Evolutionary conservation across 2,329 filamentous ascomycete species (phyloP), one percentile per base, ranked within the genome.

Genomic region (Tolypocladium cylindrosporum): DNA sequence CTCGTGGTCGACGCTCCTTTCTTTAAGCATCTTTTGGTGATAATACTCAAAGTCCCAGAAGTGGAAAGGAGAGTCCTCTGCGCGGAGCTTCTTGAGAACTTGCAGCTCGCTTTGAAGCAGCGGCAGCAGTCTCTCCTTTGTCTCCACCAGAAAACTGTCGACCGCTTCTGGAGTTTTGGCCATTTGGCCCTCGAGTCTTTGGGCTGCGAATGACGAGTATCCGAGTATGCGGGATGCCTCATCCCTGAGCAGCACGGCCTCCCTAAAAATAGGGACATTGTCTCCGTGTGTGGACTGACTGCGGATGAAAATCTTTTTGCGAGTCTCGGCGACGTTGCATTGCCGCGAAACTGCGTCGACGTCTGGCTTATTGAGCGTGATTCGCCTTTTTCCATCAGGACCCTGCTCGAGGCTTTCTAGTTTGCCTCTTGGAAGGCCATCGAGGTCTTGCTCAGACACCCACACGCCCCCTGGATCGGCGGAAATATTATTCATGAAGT

Each of bases 231-330:
- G 54, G 2, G 60, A 58, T 24, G 41, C 54, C 45, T 61, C 56
- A 40, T 61, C 60, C n/a, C 55, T 50, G 10, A 61, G 54, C 7
- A 61, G 39, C 31, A 57, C 50, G 2, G 52, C 51, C 41, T 61
- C 58, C 16, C 43, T 40, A 37, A 61, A 58, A 7, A 58, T 21
- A 11, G 19, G 16, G 13, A 54, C 31, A 39, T 61, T 58, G 8
- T 58, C 54, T 8, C 54, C 42, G 19, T 43, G 39, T 11, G 36
- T 54, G 16, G n/a, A 50, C 24, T 56, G 39, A 16, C 9, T 39
- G 4, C 37, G 37, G 3, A 39, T 11, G 14, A 39, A 39, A 3
- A 14, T 13, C 4, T 39, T 3, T 13, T 14, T 11, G 10, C 37
- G 37, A 39, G 34, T 58, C 4, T 55, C 21, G 37, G 54, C 31